These are phyloP conservation scores for Pezicula carpinea DNA, from an alignment of 2,329 filamentous ascomycete genomes.

Conservation along the genomic window DNA sequence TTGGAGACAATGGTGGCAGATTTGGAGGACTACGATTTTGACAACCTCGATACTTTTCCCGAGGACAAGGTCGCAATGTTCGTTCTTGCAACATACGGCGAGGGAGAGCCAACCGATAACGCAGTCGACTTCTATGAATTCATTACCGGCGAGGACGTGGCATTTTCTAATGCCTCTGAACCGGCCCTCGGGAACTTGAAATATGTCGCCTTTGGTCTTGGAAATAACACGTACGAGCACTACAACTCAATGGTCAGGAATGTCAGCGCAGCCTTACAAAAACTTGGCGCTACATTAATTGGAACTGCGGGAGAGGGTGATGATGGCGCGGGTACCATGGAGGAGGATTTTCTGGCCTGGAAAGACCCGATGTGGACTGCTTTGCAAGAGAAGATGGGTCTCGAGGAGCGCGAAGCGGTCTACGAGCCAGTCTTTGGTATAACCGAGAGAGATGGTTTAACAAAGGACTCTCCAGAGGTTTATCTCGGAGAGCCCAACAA, in stretches of 20 bases:
- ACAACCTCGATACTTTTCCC: conserved; percentile 84
- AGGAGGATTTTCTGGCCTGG: conserved; percentile 98
- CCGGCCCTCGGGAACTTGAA: conserved; percentile 77
- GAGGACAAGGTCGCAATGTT: conserved; percentile 92
- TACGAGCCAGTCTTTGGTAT: conserved; percentile 93
- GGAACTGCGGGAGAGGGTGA: conserved; percentile 91
- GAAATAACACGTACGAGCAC: conserved; percentile 99
- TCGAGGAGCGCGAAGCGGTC: conserved; percentile 92
- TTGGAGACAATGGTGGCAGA: conserved; percentile 98
- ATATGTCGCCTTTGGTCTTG: conserved; percentile 92
- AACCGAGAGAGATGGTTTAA: conserved; percentile 68
- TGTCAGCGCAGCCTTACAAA: conserved; percentile 74
- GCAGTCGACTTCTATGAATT: conserved; percentile 99
- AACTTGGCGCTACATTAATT: conserved; percentile 78
- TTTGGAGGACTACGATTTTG: conserved; percentile 95
- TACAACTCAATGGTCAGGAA: conserved; percentile 98
- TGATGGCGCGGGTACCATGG: conserved; percentile 97
- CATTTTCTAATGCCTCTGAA: conserved; percentile 72
- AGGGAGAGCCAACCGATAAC: conserved; percentile 98
- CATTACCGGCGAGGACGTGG: conserved; percentile 73
- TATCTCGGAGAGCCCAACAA: conserved; percentile 96
- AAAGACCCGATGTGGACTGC: conserved; percentile 98
- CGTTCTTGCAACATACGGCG: conserved; percentile 93
- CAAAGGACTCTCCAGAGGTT: conserved; percentile 71
- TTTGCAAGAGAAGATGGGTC: conserved; percentile 73